A percentile compares a stretch with the other conserved stretches of the same genome.
Evolutionary conservation across 345 rosid species (phyloP).

Genomic region (Turritis glabra): DNA sequence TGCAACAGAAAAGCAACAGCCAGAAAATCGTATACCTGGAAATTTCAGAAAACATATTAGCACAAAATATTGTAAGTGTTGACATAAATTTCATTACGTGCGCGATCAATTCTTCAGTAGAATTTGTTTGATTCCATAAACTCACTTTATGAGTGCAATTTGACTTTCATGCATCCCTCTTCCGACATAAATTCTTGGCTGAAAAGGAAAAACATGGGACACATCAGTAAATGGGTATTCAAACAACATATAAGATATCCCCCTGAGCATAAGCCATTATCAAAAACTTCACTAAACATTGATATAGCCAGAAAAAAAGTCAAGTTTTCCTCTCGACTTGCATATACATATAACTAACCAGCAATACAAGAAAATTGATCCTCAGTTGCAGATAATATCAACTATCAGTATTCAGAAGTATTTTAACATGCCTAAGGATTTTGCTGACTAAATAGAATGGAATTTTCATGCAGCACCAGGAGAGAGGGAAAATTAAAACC

Average conservation of each 20-base stretch:
- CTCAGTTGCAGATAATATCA: neutral
- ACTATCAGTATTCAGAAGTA: conserved; percentile 1
- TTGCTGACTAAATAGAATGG: conserved; percentile 1
- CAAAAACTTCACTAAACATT: neutral
- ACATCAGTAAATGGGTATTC: conserved; percentile 29
- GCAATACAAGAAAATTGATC: conserved; percentile 4
- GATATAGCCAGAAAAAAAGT: neutral
- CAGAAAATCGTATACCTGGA: conserved; percentile 92
- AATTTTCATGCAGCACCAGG: conserved; percentile 13
- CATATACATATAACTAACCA: conserved; percentile 17
- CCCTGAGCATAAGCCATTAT: conserved; percentile 9
- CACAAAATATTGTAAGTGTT: conserved; percentile 13
- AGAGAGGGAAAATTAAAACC: neutral
- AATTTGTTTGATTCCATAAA: conserved; percentile 23
- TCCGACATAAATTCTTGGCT: conserved; percentile 94
- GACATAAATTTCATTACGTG: conserved; percentile 14
- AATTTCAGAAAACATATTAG: conserved; percentile 26
- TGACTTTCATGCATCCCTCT: conserved; percentile 99
- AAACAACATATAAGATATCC: conserved; percentile 5
- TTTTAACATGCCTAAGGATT: conserved; percentile 20
- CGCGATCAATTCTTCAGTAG: neutral
- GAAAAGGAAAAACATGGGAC: conserved; percentile 38
- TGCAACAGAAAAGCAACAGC: conserved; percentile 72
- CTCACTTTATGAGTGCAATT: conserved; percentile 85
- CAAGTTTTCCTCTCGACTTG: neutral